Conservation (phyloP, 805 yeast species). For the Candida tibetensis region DNA sequence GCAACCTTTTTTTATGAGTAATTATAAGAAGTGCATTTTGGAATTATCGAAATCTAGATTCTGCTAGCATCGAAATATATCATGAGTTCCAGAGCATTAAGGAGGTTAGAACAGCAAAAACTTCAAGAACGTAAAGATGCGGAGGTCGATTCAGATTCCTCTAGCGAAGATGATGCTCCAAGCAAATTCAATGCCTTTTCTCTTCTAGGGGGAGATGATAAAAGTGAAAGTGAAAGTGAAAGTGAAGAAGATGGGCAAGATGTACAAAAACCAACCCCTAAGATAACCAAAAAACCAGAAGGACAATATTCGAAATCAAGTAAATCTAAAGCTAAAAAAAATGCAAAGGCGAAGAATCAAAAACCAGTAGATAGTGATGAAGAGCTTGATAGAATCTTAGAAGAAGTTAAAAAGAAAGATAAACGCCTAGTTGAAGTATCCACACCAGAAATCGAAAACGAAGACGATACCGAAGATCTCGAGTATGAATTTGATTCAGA, state of each 20-base stretch:
- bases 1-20: not conserved
- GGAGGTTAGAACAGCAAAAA: slow-evolving; percentile 23
- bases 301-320: slow-evolving; percentile 13
- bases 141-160: slow-evolving; percentile 14
- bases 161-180: slow-evolving; percentile 11
- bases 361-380: slow-evolving; percentile 45
- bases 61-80: no score
- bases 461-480: slow-evolving; percentile 13
- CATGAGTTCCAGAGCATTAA: slow-evolving; percentile 28
- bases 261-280: slow-evolving; percentile 15
- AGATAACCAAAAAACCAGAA: slow-evolving; percentile 5
- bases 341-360: slow-evolving; percentile 16
- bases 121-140: slow-evolving; percentile 10
- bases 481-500: slow-evolving; percentile 24
- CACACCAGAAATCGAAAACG: slow-evolving; percentile 9
- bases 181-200: slow-evolving; percentile 45
- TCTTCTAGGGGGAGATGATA: slow-evolving; percentile 33
- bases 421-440: slow-evolving; percentile 9
- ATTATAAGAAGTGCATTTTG: no score
- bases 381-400: slow-evolving; percentile 55
- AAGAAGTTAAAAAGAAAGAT: slow-evolving; percentile 35
- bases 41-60: no score
- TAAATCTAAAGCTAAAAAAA: slow-evolving; percentile 19
- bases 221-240: slow-evolving; percentile 20
- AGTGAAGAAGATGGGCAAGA: slow-evolving; percentile 17